A percentile compares a stretch with the other conserved stretches of the same genome.
These are phyloP conservation scores for Gentiana macrophylla DNA, from an alignment of 257 asterid genomes.

Conservation along the genomic window DNA sequence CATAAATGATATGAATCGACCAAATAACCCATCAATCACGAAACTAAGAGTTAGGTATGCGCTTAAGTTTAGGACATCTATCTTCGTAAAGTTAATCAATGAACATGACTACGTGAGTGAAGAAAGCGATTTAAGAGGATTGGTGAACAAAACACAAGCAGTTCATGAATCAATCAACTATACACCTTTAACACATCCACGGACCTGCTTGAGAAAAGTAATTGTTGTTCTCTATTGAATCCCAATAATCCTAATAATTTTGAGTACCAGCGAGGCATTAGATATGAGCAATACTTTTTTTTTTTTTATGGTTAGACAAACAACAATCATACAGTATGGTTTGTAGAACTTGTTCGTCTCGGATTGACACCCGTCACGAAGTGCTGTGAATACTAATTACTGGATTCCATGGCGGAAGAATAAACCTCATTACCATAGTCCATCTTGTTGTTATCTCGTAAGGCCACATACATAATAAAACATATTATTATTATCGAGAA, in stretches of 20 bases:
- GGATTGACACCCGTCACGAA: slow-evolving; percentile 88
- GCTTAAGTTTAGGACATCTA: too few relatives aligned
- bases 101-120: too few relatives aligned
- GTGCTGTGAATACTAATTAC: slow-evolving; percentile 77
- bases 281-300: not conserved
- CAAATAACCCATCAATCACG: too few relatives aligned
- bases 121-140: too few relatives aligned
- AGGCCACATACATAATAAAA: slow-evolving; percentile 60
- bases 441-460: slow-evolving; percentile 85
- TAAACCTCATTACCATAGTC: slow-evolving; percentile 79
- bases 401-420: slow-evolving; percentile 78
- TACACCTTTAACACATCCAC: slow-evolving; percentile 59
- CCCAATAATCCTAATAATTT: slow-evolving; percentile 73
- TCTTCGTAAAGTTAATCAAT: too few relatives aligned
- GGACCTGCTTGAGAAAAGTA: slow-evolving; percentile 76
- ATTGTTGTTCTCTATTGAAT: slow-evolving; percentile 65
- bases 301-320: slow-evolving; percentile 4
- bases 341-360: slow-evolving; percentile 67
- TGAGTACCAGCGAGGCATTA: not conserved
- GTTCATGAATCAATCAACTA: not conserved
- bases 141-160: not conserved
- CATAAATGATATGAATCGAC: not conserved
- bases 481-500: not conserved
- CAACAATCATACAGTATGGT: slow-evolving; percentile 50
- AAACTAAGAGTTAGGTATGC: too few relatives aligned